Base-by-base conservation (phyloP, 805 yeast species). In the Sugiyamaella qingdaonensis region DNA sequence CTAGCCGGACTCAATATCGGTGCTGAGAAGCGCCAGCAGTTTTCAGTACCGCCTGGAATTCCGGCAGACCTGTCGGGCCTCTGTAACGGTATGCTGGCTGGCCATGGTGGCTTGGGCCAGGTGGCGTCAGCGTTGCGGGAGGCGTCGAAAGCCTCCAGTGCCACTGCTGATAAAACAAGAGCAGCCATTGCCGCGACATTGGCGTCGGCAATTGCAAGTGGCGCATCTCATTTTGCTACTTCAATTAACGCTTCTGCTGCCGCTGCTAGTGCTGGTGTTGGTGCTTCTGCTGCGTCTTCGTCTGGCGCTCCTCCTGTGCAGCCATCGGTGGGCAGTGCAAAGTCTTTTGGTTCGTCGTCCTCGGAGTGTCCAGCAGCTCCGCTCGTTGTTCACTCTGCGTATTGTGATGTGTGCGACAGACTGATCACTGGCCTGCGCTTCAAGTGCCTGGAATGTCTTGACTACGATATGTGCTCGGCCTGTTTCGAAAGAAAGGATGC, bases 381-480 rank as follows among this genome's bases (percentile, higher is more conserved):
- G 37, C 43, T 21, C 14, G 19, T 27, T 7, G 48, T 46, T 24
- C 55, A 51, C 46, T 21, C 36, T 32, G 68, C 68, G 10, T 27
- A 46, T 33, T 64, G 68, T 46, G 67, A 64, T 34, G 53, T 54
- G 3, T 63, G 66, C 52, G 57, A 63, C 21, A 46, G 32, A 4
- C 46, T 45, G 35, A 65, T 71, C 50, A 54, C 27, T 19, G 84
- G 84, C 2, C 59, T 64, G 2, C 73, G 84, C 39, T 78, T 66
- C 66, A 72, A 71, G 55, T 80, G 85, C 60, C 60, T 73, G 47
- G 67, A 68, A 16, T 80, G 85, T 61, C 62, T 66, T 4, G 76
- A 80, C 58, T 78, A 68, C 63, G 82, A 79, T 63, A 65, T 77
- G 52, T 79, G 84, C 63, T 66, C 67, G 18, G 29, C 46, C 1